A percentile compares a stretch with the other conserved stretches of the same genome.
Evolutionary conservation across 768 basidiomycete genomes (phyloP).

Genomic region (Suillus spraguei): DNA sequence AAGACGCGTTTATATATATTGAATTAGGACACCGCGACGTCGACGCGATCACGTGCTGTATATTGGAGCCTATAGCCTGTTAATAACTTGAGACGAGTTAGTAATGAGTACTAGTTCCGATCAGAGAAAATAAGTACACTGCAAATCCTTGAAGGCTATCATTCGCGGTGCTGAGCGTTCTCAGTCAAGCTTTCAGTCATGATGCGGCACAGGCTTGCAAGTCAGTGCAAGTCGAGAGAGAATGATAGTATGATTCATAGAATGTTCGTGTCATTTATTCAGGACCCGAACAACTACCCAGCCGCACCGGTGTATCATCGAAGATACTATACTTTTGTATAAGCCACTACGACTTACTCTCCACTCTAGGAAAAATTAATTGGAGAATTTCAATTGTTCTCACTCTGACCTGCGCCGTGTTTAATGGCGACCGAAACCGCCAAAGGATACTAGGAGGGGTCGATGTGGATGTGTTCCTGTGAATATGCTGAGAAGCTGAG

Average conservation of each 20-base stretch:
- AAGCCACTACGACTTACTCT: not conserved
- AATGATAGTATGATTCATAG: not conserved
- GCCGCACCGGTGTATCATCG: not conserved
- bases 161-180: not conserved
- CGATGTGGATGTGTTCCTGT: not conserved
- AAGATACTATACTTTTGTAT: not conserved
- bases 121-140: not conserved
- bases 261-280: not conserved
- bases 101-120: not conserved
- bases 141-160: not conserved
- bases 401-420: not conserved
- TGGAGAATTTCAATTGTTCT: not conserved
- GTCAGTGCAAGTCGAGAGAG: too few species aligned
- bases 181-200: not conserved
- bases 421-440: not conserved
- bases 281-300: not conserved
- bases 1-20: not conserved
- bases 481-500: slow-evolving; percentile 1
- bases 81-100: too few species aligned
- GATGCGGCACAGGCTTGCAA: not conserved
- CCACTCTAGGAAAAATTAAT: not conserved
- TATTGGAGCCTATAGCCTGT: not conserved
- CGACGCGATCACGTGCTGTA: not conserved
- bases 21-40: not conserved
- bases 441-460: not conserved